A percentile compares a stretch with the other conserved stretches of the same genome.
These are phyloP conservation scores for Raffaelea deltoideospora DNA, from an alignment of 2,329 filamentous ascomycete species.

Conservation along the genomic window DNA sequence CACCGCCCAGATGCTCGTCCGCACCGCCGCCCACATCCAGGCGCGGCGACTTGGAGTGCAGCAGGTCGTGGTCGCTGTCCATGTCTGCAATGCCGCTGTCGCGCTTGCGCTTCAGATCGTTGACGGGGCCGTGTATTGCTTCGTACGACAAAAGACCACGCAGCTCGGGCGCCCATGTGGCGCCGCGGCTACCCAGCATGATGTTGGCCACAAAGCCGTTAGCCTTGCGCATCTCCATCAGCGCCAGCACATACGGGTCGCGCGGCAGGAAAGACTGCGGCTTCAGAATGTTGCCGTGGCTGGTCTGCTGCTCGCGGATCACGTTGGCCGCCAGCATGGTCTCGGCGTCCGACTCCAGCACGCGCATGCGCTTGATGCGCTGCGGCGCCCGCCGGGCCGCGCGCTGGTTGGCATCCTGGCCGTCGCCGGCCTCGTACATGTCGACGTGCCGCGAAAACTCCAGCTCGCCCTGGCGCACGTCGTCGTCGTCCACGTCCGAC, in stretches of 20 bases:
- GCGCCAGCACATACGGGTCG: constrained; percentile 70
- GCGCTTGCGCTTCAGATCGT: constrained; percentile 84
- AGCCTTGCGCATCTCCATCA: constrained; percentile 84
- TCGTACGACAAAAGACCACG: constrained; percentile 85
- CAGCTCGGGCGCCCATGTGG: constrained; percentile 81
- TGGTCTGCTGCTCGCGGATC: constrained; percentile 75
- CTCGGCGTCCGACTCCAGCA: constrained; percentile 66
- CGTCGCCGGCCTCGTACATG: constrained; percentile 46
- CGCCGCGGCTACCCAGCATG: constrained; percentile 63
- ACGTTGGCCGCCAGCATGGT: constrained; percentile 63
- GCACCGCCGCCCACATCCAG: constrained; percentile 55
- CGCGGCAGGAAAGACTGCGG: constrained; percentile 70
- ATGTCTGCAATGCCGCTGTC: constrained; percentile 76
- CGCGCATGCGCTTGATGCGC: constrained; percentile 59
- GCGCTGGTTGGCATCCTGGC: constrained; percentile 38
- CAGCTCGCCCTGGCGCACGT: constrained; percentile 42
- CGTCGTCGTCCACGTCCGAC: constrained; percentile 52
- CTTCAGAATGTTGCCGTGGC: constrained; percentile 75
- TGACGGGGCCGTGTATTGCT: constrained; percentile 51
- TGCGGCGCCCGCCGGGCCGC: constrained; percentile 55
- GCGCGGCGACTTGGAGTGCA: constrained; percentile 52
- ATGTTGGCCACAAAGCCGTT: constrained; percentile 82
- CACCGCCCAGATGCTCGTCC: constrained; percentile 19
- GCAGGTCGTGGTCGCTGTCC: constrained; percentile 49
- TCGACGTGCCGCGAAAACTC: constrained; percentile 39